Conservation (phyloP, 2,329 filamentous ascomycete genomes). For the Colletotrichum orchidophilum region DNA sequence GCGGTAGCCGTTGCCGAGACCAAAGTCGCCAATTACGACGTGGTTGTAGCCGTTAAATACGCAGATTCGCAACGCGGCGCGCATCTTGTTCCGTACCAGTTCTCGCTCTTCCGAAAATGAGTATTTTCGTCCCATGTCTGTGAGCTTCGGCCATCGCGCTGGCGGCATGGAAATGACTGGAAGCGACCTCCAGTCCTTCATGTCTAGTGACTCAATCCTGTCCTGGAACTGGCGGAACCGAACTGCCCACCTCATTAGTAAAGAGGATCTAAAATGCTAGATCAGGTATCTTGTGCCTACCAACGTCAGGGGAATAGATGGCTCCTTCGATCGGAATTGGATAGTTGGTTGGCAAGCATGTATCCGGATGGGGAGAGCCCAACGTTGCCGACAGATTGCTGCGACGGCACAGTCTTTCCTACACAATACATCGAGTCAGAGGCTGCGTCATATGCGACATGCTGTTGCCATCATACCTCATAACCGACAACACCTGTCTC, state of each 20-base stretch:
- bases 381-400: slow-evolving; percentile 78
- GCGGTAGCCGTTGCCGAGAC: slow-evolving; percentile 69
- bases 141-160: slow-evolving; percentile 77
- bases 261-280: not conserved
- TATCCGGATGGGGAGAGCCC: slow-evolving; percentile 65
- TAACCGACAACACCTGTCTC: slow-evolving; percentile 65
- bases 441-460: not conserved
- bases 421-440: not conserved
- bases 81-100: slow-evolving; percentile 78
- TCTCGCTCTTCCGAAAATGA: slow-evolving; percentile 77
- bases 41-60: slow-evolving; percentile 65
- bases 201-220: slow-evolving; percentile 66
- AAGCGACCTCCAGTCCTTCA: slow-evolving; percentile 63
- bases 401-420: slow-evolving; percentile 78
- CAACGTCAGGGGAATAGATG: slow-evolving; percentile 75
- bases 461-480: slow-evolving; percentile 38
- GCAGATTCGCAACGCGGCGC: slow-evolving; percentile 75
- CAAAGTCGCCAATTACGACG: slow-evolving; percentile 72
- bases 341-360: slow-evolving; percentile 64
- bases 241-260: slow-evolving; percentile 52
- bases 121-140: slow-evolving; percentile 72
- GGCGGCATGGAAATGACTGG: slow-evolving; percentile 81
- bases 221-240: slow-evolving; percentile 78
- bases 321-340: slow-evolving; percentile 76
- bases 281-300: slow-evolving; percentile 51